phyloP scores from a whole-genome alignment of 108 stramenopile species.

The Cyclotella atomus region DNA sequence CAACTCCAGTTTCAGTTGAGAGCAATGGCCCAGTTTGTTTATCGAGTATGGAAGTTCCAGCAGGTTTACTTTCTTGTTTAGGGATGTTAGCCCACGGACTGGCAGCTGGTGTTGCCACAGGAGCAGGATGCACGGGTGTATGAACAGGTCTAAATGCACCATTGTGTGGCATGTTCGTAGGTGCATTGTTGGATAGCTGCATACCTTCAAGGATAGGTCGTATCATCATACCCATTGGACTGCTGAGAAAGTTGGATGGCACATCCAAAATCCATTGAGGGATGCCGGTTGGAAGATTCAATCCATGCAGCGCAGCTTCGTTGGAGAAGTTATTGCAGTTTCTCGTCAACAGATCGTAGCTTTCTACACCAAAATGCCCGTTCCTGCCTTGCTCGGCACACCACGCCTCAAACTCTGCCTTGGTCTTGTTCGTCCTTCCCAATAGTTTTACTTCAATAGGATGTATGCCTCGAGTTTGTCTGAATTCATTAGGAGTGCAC shows the following conservation, averaged over 20 bases:
- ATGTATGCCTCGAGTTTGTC: constrained; percentile 45
- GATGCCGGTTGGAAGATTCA: constrained; percentile 54
- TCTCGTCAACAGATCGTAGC: constrained; percentile 67
- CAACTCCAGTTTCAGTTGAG: constrained; percentile 62
- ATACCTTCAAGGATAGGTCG: constrained; percentile 78
- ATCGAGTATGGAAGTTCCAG: constrained; percentile 53
- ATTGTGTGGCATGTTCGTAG: constrained; percentile 26
- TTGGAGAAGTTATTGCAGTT: constrained; percentile 84
- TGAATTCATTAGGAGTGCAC: constrained; percentile 55
- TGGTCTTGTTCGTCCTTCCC: constrained; percentile 57
- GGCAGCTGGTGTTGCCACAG: background rate
- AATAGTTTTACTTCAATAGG: constrained; percentile 60
- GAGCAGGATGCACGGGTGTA: constrained; percentile 1
- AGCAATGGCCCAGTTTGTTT: constrained; percentile 62
- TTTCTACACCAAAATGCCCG: constrained; percentile 30
- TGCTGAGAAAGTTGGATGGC: constrained; percentile 61
- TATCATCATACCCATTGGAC: constrained; percentile 78
- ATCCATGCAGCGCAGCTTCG: constrained; percentile 64
- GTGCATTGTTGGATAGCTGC: constrained; percentile 58
- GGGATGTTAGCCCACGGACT: constrained; percentile 72
- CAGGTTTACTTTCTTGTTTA: background rate
- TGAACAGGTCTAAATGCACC: background rate
- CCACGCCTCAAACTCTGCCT: constrained; percentile 74
- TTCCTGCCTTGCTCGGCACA: constrained; percentile 43
- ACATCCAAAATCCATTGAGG: constrained; percentile 75